Base-by-base conservation (phyloP, 2,329 filamentous ascomycete species). In the Stachybotrys elegans region DNA sequence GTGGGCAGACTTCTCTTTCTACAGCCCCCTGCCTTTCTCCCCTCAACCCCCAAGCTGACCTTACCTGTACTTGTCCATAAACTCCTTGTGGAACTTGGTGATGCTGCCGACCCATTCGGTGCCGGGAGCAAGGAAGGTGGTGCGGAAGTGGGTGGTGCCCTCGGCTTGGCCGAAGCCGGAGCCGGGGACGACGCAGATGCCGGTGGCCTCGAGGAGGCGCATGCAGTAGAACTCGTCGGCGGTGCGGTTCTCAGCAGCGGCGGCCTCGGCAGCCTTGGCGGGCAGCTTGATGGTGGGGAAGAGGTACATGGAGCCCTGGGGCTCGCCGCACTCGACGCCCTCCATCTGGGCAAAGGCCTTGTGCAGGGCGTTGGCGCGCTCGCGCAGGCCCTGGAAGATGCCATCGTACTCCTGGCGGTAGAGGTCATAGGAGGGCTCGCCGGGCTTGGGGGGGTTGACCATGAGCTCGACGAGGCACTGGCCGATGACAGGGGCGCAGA, bases 241-340 rank as follows among this genome's bases (percentile, higher is more conserved):
- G 12, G 76, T 72, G 59, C 86, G 86, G 57, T 81, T 82, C 63
- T 90, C 87, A 49, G 83, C 70, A 58, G 74, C 66, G 27, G 93
- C 93, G 14, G 87, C 88, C 52, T 84, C 83, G 49, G 84, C 68
- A 32, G 90, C 93, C 69, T 88, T 88, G 20, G 69, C 56, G 2
- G 93, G 81, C 20, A 98, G 74, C 25, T 74, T 81, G 69, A 98
- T 95, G 56, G 88, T 93, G 20, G 93, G 93, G 81, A 97, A 98
- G 58, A 98, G 86, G 73, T 98, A 98, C 93, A 98, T 98, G 63
- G 87, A 85, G 48, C 93, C 93, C 78, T 95, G 87, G 44, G 93
- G 93, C 55, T 82, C 77, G 57, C 86, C 86, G 69, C 91, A 95
- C 64, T 91, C 81, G 47, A 98, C 92, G 46, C 93, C 93, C 68